These are phyloP conservation scores for Scutellaria minor DNA, from an alignment of 257 asterid genomes.

Conservation along the genomic window DNA sequence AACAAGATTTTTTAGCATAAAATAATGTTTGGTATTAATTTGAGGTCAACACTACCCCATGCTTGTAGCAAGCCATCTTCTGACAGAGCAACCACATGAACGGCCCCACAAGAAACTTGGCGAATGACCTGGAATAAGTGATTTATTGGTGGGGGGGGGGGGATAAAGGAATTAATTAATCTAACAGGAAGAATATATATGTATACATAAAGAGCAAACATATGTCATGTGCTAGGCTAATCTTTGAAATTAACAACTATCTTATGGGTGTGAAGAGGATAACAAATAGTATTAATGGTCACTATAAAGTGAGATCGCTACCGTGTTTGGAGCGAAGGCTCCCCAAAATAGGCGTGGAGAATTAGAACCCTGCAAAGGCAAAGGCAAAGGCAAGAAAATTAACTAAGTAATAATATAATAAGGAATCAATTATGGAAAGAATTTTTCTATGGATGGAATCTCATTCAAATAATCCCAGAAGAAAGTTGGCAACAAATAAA, in stretches of 20 bases:
- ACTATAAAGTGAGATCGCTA: constrained; percentile 37
- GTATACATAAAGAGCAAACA: background rate
- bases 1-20: constrained; percentile 23
- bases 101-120: constrained; percentile 98
- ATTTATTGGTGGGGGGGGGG: background rate
- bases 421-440: constrained; percentile 5
- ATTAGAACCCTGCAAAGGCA: constrained; percentile 69
- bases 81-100: constrained; percentile 86
- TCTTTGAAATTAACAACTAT: constrained; percentile 8
- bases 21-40: constrained; percentile 6
- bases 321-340: constrained; percentile 80
- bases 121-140: constrained; percentile 64
- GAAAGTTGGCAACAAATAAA: background rate
- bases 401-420: constrained; percentile 18
- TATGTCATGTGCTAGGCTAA: background rate
- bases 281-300: constrained; percentile 4
- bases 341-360: constrained; percentile 80
- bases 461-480: background rate
- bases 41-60: constrained; percentile 67
- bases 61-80: constrained; percentile 94
- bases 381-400: constrained; percentile 11
- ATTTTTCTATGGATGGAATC: background rate
- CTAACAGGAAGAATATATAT: background rate
- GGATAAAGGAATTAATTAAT: background rate
- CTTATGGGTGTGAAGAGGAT: constrained; percentile 10